Base-by-base conservation (phyloP, 768 basidiomycete species). In the Podaxis carcinomalis region DNA sequence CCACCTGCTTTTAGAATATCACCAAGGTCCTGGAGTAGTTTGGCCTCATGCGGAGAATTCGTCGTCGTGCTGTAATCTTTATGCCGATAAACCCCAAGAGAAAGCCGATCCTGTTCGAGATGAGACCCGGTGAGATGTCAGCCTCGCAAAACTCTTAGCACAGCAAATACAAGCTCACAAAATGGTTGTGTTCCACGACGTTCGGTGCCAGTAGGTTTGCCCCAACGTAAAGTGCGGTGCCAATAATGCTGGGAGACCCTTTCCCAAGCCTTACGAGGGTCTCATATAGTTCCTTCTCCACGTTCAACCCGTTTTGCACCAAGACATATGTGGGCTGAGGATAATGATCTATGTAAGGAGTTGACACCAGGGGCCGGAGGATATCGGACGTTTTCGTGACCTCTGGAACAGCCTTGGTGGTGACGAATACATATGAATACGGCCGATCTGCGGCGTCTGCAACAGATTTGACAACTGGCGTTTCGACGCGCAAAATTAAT, bases 331-430 rank as follows among this genome's bases (percentile, higher is more conserved):
- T 81, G 1, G 86, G 86, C 65, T 86, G 84, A 4, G 75, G 64
- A 62, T 77, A 74, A 49, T 67, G 67, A 35, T 80, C 76, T 51
- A 74, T 66, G 72, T 86, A 84, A 23, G 79, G 73, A 1, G 72
- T 46, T 2, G 78, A 77, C 49, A 92, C 70, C 39, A 91, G 69
- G 5, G 86, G 82, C 5, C 75, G 74, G 23, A 92, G 77, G 6
- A 92, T 69, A 3, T 73, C 68, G 0, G 89, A 75, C 5, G 86
- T 89, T 10, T 78, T 80, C 1, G 74, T 67, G 9, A 88, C 67
- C 65, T 92, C 90, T 3, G 90, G 89, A 16, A 91, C 72, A 3
- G 85, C 84, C 68, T 92, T 92, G 1, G 88, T 89, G 3, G 86
- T 78, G 51, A 90, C 69, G 32, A 92, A 71, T 4, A 89, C 88